phyloP scores from a whole-genome alignment of 179 eudicot species.

The Silene noctiflora region DNA sequence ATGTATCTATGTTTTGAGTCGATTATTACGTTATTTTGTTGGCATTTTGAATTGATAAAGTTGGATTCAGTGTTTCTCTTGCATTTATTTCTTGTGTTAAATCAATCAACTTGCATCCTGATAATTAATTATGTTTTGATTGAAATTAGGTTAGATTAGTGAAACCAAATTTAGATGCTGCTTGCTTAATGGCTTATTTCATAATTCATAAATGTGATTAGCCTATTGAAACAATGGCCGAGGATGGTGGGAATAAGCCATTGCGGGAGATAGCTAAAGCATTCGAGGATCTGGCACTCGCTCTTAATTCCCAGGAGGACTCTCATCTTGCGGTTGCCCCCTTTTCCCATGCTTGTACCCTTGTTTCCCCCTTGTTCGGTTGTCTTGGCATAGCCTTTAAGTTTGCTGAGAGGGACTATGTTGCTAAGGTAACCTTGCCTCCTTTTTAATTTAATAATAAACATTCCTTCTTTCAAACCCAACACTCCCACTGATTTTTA shows the following conservation, averaged over 20 bases:
- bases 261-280: constrained; percentile 63
- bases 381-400: constrained; percentile 93
- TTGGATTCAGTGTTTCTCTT: too few relatives aligned
- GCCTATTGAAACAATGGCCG: constrained; percentile 21
- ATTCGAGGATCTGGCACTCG: constrained; percentile 48
- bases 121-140: too few relatives aligned
- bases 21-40: too few relatives aligned
- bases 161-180: neutral
- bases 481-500: neutral
- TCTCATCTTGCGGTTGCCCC: constrained; percentile 48
- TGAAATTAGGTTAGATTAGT: too few relatives aligned
- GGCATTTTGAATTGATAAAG: too few relatives aligned
- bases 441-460: neutral
- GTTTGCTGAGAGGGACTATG: constrained; percentile 92
- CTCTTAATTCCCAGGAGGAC: constrained; percentile 31
- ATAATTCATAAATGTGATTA: too few relatives aligned
- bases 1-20: too few relatives aligned
- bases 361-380: constrained; percentile 81
- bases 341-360: constrained; percentile 79
- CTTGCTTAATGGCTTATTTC: too few relatives aligned
- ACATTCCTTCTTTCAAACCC: neutral
- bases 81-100: too few relatives aligned
- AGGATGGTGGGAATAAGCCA: constrained; percentile 44
- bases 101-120: too few relatives aligned
- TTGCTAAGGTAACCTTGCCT: constrained; percentile 54